Conservation (phyloP, 371 early-diverging fungal species). For the Nematocida ironsii region DNA sequence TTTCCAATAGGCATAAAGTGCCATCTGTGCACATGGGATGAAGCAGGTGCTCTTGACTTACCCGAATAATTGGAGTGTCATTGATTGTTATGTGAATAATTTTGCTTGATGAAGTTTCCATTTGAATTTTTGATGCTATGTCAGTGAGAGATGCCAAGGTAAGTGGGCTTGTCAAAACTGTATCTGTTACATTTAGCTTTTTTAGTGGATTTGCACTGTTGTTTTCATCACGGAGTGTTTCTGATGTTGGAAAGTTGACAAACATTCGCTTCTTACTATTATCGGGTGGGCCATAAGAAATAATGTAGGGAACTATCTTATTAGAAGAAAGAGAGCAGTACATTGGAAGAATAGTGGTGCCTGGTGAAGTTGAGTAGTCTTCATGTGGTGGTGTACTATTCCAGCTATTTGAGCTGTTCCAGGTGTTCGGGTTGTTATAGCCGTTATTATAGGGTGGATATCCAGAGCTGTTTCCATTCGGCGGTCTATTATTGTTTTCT, state of each 20-base stretch:
- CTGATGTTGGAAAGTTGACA: not conserved
- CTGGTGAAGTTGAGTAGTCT: not conserved
- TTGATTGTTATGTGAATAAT: conserved; percentile 13
- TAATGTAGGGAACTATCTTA: conserved; percentile 24
- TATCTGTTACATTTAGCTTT: conserved; percentile 15
- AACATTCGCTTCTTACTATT: not conserved
- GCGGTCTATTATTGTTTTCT: not conserved
- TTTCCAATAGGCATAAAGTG: not conserved
- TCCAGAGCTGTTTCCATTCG: not conserved
- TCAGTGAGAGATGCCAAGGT: not conserved
- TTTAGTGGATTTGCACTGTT: not conserved
- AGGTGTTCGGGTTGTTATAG: not conserved
- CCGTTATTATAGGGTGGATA: not conserved
- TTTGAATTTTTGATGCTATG: not conserved
- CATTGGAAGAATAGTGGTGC: not conserved
- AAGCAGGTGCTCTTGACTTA: conserved; percentile 2
- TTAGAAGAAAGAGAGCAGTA: conserved; percentile 2
- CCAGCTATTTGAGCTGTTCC: not conserved
- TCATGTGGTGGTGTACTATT: not conserved
- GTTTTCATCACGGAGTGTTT: too few relatives aligned
- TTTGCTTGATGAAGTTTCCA: not conserved
- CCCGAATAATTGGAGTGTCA: conserved; percentile 19
- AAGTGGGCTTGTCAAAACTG: conserved; percentile 13
- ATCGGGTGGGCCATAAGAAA: conserved; percentile 16
- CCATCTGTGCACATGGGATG: conserved; percentile 27